These are phyloP conservation scores for Metschnikowia amazonensis DNA, from an alignment of 805 yeast species.

Conservation along the genomic window DNA sequence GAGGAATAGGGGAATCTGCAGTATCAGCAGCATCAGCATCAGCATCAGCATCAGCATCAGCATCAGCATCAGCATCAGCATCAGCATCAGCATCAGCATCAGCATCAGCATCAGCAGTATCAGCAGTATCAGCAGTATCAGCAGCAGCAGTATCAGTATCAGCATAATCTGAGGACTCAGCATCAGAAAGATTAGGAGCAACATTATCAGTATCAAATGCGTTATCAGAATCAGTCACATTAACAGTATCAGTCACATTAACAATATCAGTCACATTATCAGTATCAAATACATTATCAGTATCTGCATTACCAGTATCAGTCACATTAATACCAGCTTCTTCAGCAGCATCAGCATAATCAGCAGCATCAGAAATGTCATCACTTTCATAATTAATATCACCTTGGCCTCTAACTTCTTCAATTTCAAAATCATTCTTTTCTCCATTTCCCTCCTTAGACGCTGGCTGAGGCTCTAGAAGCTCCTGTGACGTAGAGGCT, in stretches of 20 bases:
- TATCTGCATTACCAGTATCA: background rate
- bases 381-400: too few species aligned
- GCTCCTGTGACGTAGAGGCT: too few species aligned
- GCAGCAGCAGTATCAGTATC: background rate
- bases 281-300: background rate
- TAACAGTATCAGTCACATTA: background rate
- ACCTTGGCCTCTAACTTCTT: too few species aligned
- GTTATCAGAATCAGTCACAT: background rate
- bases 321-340: background rate
- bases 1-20: background rate
- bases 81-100: background rate
- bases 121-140: background rate
- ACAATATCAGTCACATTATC: background rate
- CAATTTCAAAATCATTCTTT: too few species aligned
- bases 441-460: too few species aligned
- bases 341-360: too few species aligned
- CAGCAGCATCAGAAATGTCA: too few species aligned
- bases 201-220: too few species aligned
- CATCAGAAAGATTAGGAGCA: background rate
- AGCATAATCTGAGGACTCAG: background rate
- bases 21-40: background rate
- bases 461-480: too few species aligned
- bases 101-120: background rate
- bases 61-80: background rate
- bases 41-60: background rate